These are phyloP conservation scores for Ceratocystis harringtonii DNA, from an alignment of 2,329 filamentous ascomycete species.

Conservation along the genomic window DNA sequence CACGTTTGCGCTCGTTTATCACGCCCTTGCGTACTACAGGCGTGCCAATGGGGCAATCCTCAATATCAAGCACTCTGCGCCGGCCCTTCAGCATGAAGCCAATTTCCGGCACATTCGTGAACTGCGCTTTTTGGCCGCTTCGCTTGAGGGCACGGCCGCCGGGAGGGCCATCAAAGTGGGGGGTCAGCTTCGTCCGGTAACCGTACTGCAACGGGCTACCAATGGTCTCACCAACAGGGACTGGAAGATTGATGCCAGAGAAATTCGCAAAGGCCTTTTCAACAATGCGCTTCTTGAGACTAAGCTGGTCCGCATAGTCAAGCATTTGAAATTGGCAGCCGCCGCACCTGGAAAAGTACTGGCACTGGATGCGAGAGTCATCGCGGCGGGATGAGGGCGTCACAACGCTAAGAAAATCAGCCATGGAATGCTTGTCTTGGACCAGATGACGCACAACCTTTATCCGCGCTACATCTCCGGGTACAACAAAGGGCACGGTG, in stretches of 20 bases:
- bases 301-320: conserved; percentile 70
- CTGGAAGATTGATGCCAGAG: conserved; percentile 50
- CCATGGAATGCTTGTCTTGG: conserved; percentile 52
- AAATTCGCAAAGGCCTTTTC: conserved; percentile 89
- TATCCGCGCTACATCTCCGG: conserved; percentile 65
- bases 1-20: conserved; percentile 60
- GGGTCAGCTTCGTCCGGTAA: conserved; percentile 92
- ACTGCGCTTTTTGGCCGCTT: conserved; percentile 32
- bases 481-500: conserved; percentile 74
- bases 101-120: conserved; percentile 57
- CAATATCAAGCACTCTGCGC: conserved; percentile 73
- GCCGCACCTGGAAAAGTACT: conserved; percentile 75
- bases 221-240: conserved; percentile 78
- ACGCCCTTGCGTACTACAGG: conserved; percentile 69
- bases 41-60: conserved; percentile 93
- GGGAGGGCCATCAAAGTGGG: conserved; percentile 76
- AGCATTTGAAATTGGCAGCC: conserved; percentile 98
- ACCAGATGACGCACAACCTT: conserved; percentile 62
- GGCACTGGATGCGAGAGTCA: conserved; percentile 60
- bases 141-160: conserved; percentile 35
- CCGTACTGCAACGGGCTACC: conserved; percentile 81
- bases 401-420: conserved; percentile 68
- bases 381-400: conserved; percentile 62
- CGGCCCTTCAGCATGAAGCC: conserved; percentile 85
- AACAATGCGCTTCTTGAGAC: conserved; percentile 70